phyloP scores from a whole-genome alignment of 164 flowering plant genomes.

The Annona squamosa region DNA sequence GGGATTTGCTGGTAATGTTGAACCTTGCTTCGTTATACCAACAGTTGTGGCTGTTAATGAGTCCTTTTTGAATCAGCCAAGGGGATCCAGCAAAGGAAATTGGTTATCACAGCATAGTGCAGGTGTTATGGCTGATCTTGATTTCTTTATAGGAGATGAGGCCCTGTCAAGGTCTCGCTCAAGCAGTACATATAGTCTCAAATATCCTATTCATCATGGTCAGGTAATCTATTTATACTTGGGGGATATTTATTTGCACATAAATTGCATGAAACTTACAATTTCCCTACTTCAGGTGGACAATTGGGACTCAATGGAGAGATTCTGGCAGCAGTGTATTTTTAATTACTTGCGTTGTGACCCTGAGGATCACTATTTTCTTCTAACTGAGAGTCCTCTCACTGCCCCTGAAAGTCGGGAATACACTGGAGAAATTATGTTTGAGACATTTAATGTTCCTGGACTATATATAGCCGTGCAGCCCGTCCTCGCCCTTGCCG shows the following conservation, averaged over 20 bases:
- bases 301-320: conserved; percentile 98
- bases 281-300: conserved; percentile 35
- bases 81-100: conserved; percentile 55
- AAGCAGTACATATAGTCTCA: conserved; percentile 70
- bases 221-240: conserved; percentile 25
- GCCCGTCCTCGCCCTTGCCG: conserved; percentile 97
- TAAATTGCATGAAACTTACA: background rate
- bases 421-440: conserved; percentile 97
- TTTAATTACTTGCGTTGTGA: conserved; percentile 93
- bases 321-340: conserved; percentile 99
- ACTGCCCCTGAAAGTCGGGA: conserved; percentile 95
- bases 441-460: conserved; percentile 97
- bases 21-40: conserved; percentile 18
- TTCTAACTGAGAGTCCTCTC: conserved; percentile 90
- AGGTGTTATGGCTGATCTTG: conserved; percentile 99
- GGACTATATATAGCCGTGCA: conserved; percentile 97
- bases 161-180: conserved; percentile 66
- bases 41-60: conserved; percentile 90
- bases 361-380: conserved; percentile 98
- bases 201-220: conserved; percentile 77
- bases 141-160: conserved; percentile 90
- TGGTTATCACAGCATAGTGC: conserved; percentile 88
- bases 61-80: conserved; percentile 66
- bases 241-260: background rate
- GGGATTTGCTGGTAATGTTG: conserved; percentile 36